These are phyloP conservation scores for Ceriops tagal DNA, from an alignment of 345 rosid species.

Conservation along the genomic window DNA sequence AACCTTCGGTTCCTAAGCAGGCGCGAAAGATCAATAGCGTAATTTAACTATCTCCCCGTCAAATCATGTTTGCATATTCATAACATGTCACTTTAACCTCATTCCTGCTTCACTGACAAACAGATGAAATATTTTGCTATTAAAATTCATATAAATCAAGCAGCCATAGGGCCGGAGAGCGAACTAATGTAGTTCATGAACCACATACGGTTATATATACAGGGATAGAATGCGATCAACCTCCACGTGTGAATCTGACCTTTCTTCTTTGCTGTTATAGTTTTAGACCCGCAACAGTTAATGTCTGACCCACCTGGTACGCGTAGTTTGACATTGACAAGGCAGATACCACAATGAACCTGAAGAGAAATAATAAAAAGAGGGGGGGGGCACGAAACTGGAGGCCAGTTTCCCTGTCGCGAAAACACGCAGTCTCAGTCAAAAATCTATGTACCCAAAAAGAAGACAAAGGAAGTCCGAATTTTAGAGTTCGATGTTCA, in stretches of 20 bases:
- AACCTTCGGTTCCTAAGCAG: too few species aligned
- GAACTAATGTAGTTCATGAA: background rate
- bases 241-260: constrained; percentile 30
- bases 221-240: background rate
- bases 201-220: too few species aligned
- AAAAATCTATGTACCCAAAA: background rate
- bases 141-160: too few species aligned
- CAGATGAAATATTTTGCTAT: too few species aligned
- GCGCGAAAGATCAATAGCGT: too few species aligned
- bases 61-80: too few species aligned
- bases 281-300: constrained; percentile 25
- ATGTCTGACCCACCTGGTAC: constrained; percentile 26
- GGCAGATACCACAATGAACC: constrained; percentile 13
- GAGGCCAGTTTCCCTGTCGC: background rate
- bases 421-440: background rate
- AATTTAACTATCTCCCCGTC: too few species aligned
- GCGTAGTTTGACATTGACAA: constrained; percentile 15
- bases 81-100: too few species aligned
- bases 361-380: background rate
- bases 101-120: too few species aligned
- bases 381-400: background rate
- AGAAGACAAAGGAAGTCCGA: background rate
- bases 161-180: too few species aligned
- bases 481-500: background rate
- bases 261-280: background rate